These are phyloP conservation scores for Colletotrichum tamarilloi DNA, from an alignment of 2,329 filamentous ascomycete species.

Conservation along the genomic window DNA sequence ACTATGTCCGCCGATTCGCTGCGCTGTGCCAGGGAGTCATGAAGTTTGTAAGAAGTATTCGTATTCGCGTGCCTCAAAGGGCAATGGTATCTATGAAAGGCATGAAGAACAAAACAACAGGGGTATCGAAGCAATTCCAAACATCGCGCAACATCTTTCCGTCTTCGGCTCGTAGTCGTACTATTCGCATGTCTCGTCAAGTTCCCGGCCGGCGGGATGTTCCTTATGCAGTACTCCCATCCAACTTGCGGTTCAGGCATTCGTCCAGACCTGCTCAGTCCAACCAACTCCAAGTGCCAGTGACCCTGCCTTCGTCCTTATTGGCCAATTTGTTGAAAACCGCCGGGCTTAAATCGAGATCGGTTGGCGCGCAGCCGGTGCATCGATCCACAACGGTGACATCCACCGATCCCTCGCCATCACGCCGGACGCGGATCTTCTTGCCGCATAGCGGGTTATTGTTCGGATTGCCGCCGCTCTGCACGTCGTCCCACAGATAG, in stretches of 20 bases:
- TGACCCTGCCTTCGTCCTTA: constrained; percentile 53
- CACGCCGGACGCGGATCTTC: constrained; percentile 70
- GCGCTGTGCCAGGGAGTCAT: neutral
- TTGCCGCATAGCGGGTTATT: constrained; percentile 63
- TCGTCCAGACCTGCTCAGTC: neutral
- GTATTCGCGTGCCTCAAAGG: constrained; percentile 7
- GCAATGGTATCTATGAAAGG: constrained; percentile 2
- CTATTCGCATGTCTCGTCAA: neutral
- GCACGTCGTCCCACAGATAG: constrained; percentile 71
- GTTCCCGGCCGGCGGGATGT: neutral
- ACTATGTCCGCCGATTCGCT: neutral
- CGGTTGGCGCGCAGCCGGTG: constrained; percentile 55
- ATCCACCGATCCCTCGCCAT: constrained; percentile 56
- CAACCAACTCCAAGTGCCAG: constrained; percentile 50
- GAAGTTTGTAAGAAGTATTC: neutral
- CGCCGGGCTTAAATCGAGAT: constrained; percentile 60
- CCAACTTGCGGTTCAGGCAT: neutral
- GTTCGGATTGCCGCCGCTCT: constrained; percentile 65
- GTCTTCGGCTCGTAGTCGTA: neutral
- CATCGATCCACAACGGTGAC: constrained; percentile 78
- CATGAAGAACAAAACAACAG: neutral
- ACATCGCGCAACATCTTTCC: neutral
- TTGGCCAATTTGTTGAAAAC: constrained; percentile 58
- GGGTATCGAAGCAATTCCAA: constrained; percentile 23
- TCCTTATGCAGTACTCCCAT: neutral